These are phyloP conservation scores for Oryza glaberrima DNA, from an alignment of 176 grass and related monocot genomes.

Conservation along the genomic window DNA sequence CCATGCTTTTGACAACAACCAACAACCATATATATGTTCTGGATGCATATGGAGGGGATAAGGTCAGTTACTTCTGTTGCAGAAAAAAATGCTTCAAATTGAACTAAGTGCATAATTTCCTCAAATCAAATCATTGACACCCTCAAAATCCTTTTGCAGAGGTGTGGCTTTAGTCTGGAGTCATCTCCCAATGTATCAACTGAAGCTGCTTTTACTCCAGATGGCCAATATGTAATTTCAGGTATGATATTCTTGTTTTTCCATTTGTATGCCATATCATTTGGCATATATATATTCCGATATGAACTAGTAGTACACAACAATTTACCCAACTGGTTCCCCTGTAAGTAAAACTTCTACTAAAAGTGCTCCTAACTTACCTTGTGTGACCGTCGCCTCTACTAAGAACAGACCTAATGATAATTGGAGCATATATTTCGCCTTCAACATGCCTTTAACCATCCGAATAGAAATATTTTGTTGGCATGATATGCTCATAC, in stretches of 20 bases:
- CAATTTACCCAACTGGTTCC: not conserved
- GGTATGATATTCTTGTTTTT: conserved; percentile 23
- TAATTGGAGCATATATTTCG: conserved; percentile 15
- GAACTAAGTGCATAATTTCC: conserved; percentile 18
- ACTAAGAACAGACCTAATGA: conserved; percentile 10
- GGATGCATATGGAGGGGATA: conserved; percentile 97
- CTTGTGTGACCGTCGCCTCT: not conserved
- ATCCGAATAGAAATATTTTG: conserved; percentile 19
- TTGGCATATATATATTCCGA: conserved; percentile 24
- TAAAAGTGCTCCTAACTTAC: not conserved
- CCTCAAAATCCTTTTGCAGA: conserved; percentile 50
- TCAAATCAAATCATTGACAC: conserved; percentile 5
- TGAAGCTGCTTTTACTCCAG: conserved; percentile 95
- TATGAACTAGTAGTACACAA: conserved; percentile 11
- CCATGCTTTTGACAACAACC: conserved; percentile 97
- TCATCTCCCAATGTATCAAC: conserved; percentile 84
- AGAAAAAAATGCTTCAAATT: conserved; percentile 8
- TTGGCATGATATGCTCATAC: conserved; percentile 7
- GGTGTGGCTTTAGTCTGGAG: conserved; percentile 95
- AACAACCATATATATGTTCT: conserved; percentile 98
- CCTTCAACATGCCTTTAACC: conserved; percentile 15
- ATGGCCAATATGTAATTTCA: conserved; percentile 94
- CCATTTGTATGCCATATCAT: not conserved
- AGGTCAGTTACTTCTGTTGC: conserved; percentile 47
- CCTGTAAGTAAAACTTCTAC: not conserved